Percentiles rank a stretch among this genome's conserved stretches.
phyloP scores from a whole-genome alignment of 1,284 basidiomycete species.

The Phellopilus nigrolimitatus region DNA sequence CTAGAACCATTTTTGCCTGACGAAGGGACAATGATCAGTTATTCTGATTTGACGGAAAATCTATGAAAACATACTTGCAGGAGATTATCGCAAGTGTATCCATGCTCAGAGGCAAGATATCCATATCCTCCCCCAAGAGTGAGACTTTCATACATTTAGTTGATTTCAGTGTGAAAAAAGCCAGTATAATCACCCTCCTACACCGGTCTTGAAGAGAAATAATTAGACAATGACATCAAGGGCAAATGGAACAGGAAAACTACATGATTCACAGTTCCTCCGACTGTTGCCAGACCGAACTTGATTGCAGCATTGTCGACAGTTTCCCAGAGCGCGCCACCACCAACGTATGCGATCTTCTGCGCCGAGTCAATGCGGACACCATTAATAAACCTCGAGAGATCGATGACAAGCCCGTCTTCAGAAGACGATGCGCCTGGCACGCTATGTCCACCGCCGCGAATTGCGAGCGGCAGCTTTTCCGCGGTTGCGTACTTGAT shows the following conservation, averaged over 20 bases:
- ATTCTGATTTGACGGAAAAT: not conserved
- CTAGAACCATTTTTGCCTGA: conserved; percentile 49
- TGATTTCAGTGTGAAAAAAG: not conserved
- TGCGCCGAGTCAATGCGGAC: conserved; percentile 40
- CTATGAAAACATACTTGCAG: conserved; percentile 38
- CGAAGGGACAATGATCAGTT: not conserved
- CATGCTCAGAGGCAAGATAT: conserved; percentile 45
- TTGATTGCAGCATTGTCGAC: conserved; percentile 46
- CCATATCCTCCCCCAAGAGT: conserved; percentile 58
- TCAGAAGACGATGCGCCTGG: conserved; percentile 46
- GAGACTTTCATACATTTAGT: no score
- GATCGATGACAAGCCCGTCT: conserved; percentile 52
- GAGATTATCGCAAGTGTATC: conserved; percentile 52
- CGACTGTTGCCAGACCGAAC: conserved; percentile 46
- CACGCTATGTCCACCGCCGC: conserved; percentile 50
- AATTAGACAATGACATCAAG: not conserved
- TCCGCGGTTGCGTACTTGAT: conserved; percentile 38
- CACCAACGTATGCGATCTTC: conserved; percentile 43
- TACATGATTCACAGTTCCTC: conserved; percentile 54
- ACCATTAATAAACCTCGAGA: conserved; percentile 40
- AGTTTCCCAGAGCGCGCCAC: conserved; percentile 47
- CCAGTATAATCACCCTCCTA: conserved; percentile 40
- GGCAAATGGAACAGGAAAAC: conserved; percentile 23
- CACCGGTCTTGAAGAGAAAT: conserved; percentile 38
- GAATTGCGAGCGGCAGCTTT: conserved; percentile 40